Evolutionary conservation across 768 basidiomycete genomes (phyloP), one percentile per base, ranked within the genome.

Genomic region (Suillus sp.): DNA sequence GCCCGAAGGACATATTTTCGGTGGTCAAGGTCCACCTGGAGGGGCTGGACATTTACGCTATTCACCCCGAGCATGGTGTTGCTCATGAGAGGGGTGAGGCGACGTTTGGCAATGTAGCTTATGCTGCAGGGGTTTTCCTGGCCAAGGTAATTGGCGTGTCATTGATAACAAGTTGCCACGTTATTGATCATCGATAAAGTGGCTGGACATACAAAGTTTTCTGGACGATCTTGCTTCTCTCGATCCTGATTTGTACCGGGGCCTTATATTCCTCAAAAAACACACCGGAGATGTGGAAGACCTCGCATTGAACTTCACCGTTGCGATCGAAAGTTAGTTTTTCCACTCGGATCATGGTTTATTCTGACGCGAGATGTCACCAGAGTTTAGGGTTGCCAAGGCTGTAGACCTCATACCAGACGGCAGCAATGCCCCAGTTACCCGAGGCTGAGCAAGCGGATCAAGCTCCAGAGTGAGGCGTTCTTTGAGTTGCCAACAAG

Each of bases 101-200:
- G n/a, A n/a, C n/a, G n/a, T n/a, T n/a, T n/a, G n/a, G n/a, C n/a
- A n/a, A n/a, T n/a, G n/a, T n/a, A n/a, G n/a, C n/a, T n/a, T n/a
- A n/a, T n/a, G n/a, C n/a, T n/a, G 96, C 97, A 3, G 86, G 88
- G 2, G 99, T 99, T 81, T 99, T 99, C 83, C 81, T 97, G 61
- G 86, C 92, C 8, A 95, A 94, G 83, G 88, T 90, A 59, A 38
- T 77, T 69, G 20, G 18, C 3, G 9, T 13, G 42, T 35, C 0
- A 45, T 51, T n/a, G 13, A 18, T 37, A 7, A 32, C 16, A n/a
- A n/a, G 9, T 8, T 25, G 9, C 7, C 9, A 13, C 22, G 16
- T 40, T 45, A 4, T 34, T 50, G 35, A 53, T 68, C 22, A 65
- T 6, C 27, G 11, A 45, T 54, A 1, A 68, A 93, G 92, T 98